Evolutionary conservation across 164 flowering plant genomes (phyloP).

Genomic region (Saururus chinensis): DNA sequence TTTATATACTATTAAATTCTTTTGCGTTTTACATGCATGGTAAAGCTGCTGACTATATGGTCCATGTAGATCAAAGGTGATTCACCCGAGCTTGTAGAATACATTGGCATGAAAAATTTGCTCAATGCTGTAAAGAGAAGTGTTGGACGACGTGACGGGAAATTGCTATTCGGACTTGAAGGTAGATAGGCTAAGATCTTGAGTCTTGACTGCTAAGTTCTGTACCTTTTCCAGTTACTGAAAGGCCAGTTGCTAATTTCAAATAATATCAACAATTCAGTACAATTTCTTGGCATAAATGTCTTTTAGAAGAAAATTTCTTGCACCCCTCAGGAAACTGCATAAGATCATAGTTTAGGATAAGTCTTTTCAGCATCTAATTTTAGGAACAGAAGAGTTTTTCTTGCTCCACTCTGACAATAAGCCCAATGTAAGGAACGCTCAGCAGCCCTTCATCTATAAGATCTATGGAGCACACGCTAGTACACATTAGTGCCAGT

Average conservation of each 20-base stretch:
- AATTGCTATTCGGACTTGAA: slow-evolving; percentile 72
- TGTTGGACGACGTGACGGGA: slow-evolving; percentile 69
- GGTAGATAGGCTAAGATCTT: slow-evolving; percentile 28
- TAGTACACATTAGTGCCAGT: no score
- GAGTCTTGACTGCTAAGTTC: not conserved
- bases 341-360: no score
- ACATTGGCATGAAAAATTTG: slow-evolving; percentile 73
- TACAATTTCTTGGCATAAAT: not conserved
- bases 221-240: no score
- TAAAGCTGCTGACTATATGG: slow-evolving; percentile 1
- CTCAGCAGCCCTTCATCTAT: no score
- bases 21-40: not conserved
- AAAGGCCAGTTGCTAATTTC: not conserved
- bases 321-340: no score
- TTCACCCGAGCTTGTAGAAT: slow-evolving; percentile 96
- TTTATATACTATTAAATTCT: no score
- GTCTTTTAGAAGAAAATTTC: not conserved
- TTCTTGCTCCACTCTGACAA: no score
- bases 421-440: no score
- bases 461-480: no score
- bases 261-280: not conserved
- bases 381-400: no score
- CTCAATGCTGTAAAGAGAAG: slow-evolving; percentile 61
- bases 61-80: slow-evolving; percentile 78
- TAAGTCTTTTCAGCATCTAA: no score